Percentiles rank a stretch among this genome's conserved stretches.
Conservation (phyloP, 2,329 filamentous ascomycete species). For the Grosmannia penicillata region DNA sequence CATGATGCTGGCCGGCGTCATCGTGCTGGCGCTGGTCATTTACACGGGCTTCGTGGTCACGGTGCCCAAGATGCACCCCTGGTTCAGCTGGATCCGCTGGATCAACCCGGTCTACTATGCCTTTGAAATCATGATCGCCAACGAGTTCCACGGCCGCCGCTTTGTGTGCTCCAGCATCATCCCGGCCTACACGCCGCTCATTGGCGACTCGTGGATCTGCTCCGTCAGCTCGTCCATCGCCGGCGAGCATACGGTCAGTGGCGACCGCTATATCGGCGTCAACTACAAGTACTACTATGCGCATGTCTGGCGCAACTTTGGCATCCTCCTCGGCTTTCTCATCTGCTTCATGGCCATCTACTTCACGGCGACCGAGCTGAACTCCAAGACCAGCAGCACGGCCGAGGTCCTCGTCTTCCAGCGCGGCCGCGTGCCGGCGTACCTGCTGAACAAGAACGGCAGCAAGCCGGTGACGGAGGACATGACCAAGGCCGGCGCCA, state of each 20-base stretch:
- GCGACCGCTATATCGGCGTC: slow-evolving; percentile 39
- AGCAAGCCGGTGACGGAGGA: background rate
- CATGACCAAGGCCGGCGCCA: background rate
- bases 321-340: slow-evolving; percentile 36
- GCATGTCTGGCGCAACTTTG: slow-evolving; percentile 54
- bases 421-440: slow-evolving; percentile 40
- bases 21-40: slow-evolving; percentile 52
- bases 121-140: slow-evolving; percentile 68
- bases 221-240: slow-evolving; percentile 40
- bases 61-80: slow-evolving; percentile 55
- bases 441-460: slow-evolving; percentile 36
- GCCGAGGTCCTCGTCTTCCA: slow-evolving; percentile 7
- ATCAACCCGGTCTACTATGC: slow-evolving; percentile 65
- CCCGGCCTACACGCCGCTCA: slow-evolving; percentile 21
- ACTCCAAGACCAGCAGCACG: background rate
- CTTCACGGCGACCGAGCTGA: slow-evolving; percentile 36
- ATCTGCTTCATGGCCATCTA: slow-evolving; percentile 40
- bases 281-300: slow-evolving; percentile 44
- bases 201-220: slow-evolving; percentile 34
- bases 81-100: slow-evolving; percentile 73
- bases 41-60: slow-evolving; percentile 56
- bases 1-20: slow-evolving; percentile 41
- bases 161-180: slow-evolving; percentile 35
- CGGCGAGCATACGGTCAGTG: slow-evolving; percentile 36
- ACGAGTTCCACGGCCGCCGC: slow-evolving; percentile 57